These are phyloP conservation scores for Diutina scorzettiae DNA, from an alignment of 1,139 yeast species.

Conservation along the genomic window DNA sequence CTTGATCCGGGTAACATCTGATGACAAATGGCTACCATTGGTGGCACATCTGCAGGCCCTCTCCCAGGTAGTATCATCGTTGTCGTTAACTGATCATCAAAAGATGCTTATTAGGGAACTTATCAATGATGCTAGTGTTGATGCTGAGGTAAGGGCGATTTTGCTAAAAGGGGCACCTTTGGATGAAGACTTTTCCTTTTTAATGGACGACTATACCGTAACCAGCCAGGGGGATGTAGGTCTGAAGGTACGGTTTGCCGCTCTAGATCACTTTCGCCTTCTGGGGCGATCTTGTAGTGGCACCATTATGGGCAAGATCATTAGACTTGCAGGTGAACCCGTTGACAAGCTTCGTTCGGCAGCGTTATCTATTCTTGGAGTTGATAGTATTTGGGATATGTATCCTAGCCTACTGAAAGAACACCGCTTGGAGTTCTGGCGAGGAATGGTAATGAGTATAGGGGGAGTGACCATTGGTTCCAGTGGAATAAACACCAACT, in stretches of 20 bases:
- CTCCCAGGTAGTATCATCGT: no score
- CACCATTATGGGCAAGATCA: not conserved
- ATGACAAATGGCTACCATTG: no score
- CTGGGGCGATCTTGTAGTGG: no score
- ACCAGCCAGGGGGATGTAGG: slow-evolving; percentile 4
- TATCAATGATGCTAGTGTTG: not conserved
- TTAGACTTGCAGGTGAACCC: not conserved
- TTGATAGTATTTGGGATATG: not conserved
- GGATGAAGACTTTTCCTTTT: not conserved
- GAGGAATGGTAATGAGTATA: not conserved
- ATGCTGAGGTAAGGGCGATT: not conserved
- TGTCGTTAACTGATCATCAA: no score
- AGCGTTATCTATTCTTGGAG: not conserved
- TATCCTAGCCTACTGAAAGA: not conserved
- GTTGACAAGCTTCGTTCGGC: not conserved
- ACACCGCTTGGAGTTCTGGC: not conserved
- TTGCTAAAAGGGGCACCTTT: not conserved
- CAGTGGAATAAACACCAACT: not conserved
- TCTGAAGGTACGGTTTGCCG: not conserved
- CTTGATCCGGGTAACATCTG: no score
- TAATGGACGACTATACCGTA: slow-evolving; percentile 1
- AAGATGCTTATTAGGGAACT: no score
- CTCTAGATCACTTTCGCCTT: not conserved
- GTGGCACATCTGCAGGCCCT: no score
- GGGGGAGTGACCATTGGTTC: not conserved